Percentiles rank a stretch among this genome's conserved stretches.
Evolutionary conservation across 2,329 filamentous ascomycete genomes (phyloP).

Genomic region (Cladophialophora chaetospira): DNA sequence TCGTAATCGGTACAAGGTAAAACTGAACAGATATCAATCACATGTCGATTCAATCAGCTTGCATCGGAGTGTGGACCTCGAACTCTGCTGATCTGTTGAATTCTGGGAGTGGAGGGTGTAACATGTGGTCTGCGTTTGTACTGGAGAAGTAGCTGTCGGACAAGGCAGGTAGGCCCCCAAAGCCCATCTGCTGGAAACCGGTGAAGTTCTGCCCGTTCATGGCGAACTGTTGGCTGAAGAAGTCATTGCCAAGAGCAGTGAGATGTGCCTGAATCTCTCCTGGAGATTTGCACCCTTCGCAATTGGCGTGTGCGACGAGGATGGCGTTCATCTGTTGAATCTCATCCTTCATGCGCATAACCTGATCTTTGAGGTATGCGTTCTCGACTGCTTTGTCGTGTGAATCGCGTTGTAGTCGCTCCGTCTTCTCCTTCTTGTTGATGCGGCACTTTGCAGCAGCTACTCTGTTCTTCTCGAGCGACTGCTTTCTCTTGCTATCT

Average conservation of each 20-base stretch:
- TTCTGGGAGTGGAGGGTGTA: slow-evolving; percentile 32
- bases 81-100: slow-evolving; percentile 33
- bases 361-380: slow-evolving; percentile 33
- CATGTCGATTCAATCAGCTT: slow-evolving; percentile 24
- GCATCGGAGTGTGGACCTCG: slow-evolving; percentile 31
- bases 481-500: slow-evolving; percentile 33
- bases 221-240: slow-evolving; percentile 28
- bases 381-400: slow-evolving; percentile 34
- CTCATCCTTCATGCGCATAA: slow-evolving; percentile 35
- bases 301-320: slow-evolving; percentile 32
- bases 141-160: slow-evolving; percentile 26
- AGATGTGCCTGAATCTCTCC: slow-evolving; percentile 33
- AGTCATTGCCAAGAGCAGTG: slow-evolving; percentile 30
- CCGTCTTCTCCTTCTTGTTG: slow-evolving; percentile 35
- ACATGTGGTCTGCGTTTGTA: slow-evolving; percentile 14
- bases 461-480: slow-evolving; percentile 34
- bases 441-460: slow-evolving; percentile 34
- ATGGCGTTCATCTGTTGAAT: slow-evolving; percentile 34
- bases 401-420: slow-evolving; percentile 32
- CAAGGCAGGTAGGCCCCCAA: slow-evolving; percentile 19
- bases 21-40: neutral
- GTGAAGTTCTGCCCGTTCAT: slow-evolving; percentile 13
- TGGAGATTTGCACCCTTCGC: slow-evolving; percentile 33
- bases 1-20: neutral
- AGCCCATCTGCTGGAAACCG: slow-evolving; percentile 21